Percentiles rank a stretch among this genome's conserved stretches.
Conservation (phyloP, 495 filamentous ascomycete species). For the Penicillium canariense region DNA sequence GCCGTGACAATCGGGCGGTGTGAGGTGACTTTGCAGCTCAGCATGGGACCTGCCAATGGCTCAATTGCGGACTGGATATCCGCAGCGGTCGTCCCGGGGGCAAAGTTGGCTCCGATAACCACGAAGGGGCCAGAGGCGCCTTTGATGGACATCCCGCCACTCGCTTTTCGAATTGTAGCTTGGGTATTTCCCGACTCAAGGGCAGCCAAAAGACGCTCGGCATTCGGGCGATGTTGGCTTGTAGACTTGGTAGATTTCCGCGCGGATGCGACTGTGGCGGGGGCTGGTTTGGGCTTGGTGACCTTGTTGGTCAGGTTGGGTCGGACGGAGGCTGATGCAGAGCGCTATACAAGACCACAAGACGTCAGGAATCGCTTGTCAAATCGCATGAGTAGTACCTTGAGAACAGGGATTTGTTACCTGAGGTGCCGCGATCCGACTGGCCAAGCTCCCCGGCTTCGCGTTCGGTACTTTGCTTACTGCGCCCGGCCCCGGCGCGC, state of each 20-base stretch:
- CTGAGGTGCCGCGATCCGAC: slow-evolving; percentile 73
- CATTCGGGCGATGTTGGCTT: slow-evolving; percentile 38
- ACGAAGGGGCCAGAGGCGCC: slow-evolving; percentile 72
- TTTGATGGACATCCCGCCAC: slow-evolving; percentile 67
- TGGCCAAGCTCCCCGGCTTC: slow-evolving; percentile 60
- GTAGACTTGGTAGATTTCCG: slow-evolving; percentile 26
- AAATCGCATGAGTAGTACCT: background rate
- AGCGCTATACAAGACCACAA: slow-evolving; percentile 33
- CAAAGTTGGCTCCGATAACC: slow-evolving; percentile 88
- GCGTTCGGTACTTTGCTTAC: slow-evolving; percentile 45
- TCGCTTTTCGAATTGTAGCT: slow-evolving; percentile 25
- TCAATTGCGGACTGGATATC: slow-evolving; percentile 89
- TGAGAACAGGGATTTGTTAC: slow-evolving; percentile 32
- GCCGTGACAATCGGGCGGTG: slow-evolving; percentile 75
- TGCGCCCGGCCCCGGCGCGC: slow-evolving; percentile 49
- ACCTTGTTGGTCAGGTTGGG: slow-evolving; percentile 26
- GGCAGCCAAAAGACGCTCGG: slow-evolving; percentile 37
- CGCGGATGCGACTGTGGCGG: slow-evolving; percentile 18
- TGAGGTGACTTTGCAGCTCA: slow-evolving; percentile 68
- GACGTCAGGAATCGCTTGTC: background rate
- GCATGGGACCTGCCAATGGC: slow-evolving; percentile 66
- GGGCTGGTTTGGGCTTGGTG: slow-evolving; percentile 18
- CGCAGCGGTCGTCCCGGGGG: slow-evolving; percentile 86
- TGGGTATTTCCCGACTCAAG: slow-evolving; percentile 30
- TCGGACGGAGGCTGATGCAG: slow-evolving; percentile 39